These are phyloP conservation scores for Oldenlandia corymbosa DNA, from an alignment of 257 asterid species.

Conservation along the genomic window DNA sequence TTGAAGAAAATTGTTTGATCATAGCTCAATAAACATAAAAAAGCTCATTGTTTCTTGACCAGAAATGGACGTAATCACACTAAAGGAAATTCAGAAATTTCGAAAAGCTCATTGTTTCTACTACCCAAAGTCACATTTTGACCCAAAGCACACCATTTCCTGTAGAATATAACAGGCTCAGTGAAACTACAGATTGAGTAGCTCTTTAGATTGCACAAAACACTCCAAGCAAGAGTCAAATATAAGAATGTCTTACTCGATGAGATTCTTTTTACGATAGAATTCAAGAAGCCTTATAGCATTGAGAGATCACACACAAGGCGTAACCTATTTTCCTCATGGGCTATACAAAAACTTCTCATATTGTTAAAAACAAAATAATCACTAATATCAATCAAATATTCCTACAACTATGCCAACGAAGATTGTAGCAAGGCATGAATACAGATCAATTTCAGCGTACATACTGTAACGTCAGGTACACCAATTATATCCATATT, in stretches of 20 bases:
- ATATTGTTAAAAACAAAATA: background rate
- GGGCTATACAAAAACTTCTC: background rate
- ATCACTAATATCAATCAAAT: background rate
- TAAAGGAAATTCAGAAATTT: no score
- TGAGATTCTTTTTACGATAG: background rate
- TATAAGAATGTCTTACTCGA: background rate
- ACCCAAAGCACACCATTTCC: background rate
- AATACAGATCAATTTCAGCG: constrained; percentile 9
- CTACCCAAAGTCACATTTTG: background rate
- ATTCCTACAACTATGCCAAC: no score
- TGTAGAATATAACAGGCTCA: background rate
- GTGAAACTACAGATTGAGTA: background rate
- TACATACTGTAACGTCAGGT: constrained; percentile 68
- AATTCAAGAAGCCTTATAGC: background rate
- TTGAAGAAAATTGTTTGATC: background rate
- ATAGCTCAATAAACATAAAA: no score
- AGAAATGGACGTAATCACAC: no score
- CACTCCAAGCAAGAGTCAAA: background rate
- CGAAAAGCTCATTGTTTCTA: background rate
- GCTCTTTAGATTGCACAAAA: background rate
- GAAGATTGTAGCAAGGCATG: no score
- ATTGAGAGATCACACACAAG: background rate
- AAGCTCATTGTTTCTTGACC: no score
- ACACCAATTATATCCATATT: constrained; percentile 98
- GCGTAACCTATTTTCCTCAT: background rate